phyloP scores from a whole-genome alignment of 1,139 yeast species.

The Yamadazyma siamensis region DNA sequence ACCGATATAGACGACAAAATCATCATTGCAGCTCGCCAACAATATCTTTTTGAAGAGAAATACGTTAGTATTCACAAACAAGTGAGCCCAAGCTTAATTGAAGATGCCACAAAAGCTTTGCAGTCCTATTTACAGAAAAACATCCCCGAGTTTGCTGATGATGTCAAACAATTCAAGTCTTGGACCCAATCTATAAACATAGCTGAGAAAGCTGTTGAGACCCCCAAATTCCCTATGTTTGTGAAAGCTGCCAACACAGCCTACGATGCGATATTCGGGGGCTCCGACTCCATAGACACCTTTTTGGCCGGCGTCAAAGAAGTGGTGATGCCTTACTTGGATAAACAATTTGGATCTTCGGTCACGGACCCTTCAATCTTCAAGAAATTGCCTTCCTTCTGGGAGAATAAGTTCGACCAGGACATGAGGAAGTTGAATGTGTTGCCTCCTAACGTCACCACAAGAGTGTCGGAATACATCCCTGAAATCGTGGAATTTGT shows the following conservation, averaged over 20 bases:
- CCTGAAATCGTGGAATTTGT: slow-evolving; percentile 88
- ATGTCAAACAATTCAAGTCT: slow-evolving; percentile 35
- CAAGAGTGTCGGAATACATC: slow-evolving; percentile 95
- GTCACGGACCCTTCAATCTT: slow-evolving; percentile 85
- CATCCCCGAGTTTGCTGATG: slow-evolving; percentile 40
- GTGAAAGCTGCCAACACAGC: slow-evolving; percentile 63
- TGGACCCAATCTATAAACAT: slow-evolving; percentile 54
- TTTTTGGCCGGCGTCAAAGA: slow-evolving; percentile 61
- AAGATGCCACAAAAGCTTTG: slow-evolving; percentile 43
- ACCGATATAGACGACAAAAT: slow-evolving; percentile 98
- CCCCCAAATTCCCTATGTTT: slow-evolving; percentile 88
- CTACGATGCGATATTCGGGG: slow-evolving; percentile 32
- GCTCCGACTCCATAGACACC: slow-evolving; percentile 18
- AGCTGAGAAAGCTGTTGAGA: slow-evolving; percentile 45
- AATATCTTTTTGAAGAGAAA: slow-evolving; percentile 64
- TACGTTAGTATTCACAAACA: slow-evolving; percentile 32
- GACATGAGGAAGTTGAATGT: slow-evolving; percentile 89
- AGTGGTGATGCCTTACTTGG: slow-evolving; percentile 71
- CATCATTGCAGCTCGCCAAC: slow-evolving; percentile 90
- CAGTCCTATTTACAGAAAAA: slow-evolving; percentile 52
- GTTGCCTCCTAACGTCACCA: slow-evolving; percentile 76
- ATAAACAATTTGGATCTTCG: slow-evolving; percentile 64
- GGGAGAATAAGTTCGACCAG: slow-evolving; percentile 82
- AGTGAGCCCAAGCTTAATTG: slow-evolving; percentile 35
- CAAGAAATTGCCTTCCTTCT: slow-evolving; percentile 75